These are phyloP conservation scores for Microcyclosporella mali DNA, from an alignment of 2,329 filamentous ascomycete species.

Conservation along the genomic window DNA sequence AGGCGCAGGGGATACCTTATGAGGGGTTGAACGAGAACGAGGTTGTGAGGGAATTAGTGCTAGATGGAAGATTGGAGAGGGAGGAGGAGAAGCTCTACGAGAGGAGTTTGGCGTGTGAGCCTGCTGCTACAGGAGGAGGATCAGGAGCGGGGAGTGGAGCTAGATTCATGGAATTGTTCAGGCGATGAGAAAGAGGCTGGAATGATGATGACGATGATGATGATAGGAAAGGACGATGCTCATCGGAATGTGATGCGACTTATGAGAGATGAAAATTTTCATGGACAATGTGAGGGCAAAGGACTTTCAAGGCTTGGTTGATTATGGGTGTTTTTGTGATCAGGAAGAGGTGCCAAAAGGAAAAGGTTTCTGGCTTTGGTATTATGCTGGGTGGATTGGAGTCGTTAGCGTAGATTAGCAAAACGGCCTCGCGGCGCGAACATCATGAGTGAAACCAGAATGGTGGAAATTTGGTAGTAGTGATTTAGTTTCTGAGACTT, in stretches of 20 bases:
- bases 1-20: conserved; percentile 81
- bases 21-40: conserved; percentile 64
- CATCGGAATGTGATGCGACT: neutral
- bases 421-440: too few species aligned
- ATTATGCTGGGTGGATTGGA: too few species aligned
- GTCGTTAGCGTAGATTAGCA: too few species aligned
- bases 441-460: too few species aligned
- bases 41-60: conserved; percentile 63
- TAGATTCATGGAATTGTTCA: conserved; percentile 42
- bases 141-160: conserved; percentile 20
- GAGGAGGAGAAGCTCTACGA: conserved; percentile 72
- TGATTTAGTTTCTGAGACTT: too few species aligned
- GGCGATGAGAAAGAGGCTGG: conserved; percentile 35
- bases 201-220: neutral
- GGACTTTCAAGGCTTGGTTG: too few species aligned
- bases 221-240: too few species aligned
- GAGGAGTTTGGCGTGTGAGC: conserved; percentile 50
- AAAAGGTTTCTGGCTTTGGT: too few species aligned
- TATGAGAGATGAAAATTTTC: neutral
- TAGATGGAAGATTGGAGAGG: conserved; percentile 73
- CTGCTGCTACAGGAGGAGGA: conserved; percentile 34
- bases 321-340: too few species aligned
- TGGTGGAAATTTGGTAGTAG: too few species aligned
- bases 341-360: too few species aligned
- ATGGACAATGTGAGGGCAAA: too few species aligned